Percentiles rank a stretch among this genome's conserved stretches.
Evolutionary conservation across 2,329 filamentous ascomycete species (phyloP).

Genomic region (Alternaria sp.): DNA sequence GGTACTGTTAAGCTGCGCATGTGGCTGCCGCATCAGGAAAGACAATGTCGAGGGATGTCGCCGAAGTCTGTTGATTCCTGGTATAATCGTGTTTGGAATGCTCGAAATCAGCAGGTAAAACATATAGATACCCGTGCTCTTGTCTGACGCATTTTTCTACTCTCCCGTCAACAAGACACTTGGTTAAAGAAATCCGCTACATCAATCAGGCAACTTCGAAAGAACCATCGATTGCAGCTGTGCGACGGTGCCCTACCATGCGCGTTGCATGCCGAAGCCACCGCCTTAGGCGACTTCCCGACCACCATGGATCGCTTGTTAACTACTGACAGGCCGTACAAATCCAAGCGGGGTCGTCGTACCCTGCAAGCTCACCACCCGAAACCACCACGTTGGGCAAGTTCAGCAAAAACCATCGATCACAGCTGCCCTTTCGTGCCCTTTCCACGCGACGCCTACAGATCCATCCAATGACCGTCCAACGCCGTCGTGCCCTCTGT

Average conservation of each 20-base stretch:
- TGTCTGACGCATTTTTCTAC: background rate
- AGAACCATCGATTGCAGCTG: background rate
- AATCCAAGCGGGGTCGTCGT: background rate
- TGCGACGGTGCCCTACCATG: background rate
- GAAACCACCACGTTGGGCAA: background rate
- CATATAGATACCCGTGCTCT: background rate
- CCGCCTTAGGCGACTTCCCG: background rate
- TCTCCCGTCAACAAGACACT: background rate
- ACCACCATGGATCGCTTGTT: background rate
- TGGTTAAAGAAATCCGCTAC: background rate
- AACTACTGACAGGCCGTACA: background rate
- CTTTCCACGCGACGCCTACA: background rate
- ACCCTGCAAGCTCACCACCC: background rate
- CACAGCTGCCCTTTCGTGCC: slow-evolving; percentile 4
- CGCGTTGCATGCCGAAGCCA: background rate
- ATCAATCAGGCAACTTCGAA: background rate
- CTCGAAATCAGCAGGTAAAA: background rate
- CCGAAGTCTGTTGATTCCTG: rapidly evolving
- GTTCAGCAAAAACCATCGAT: background rate
- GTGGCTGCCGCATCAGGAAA: background rate
- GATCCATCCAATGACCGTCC: background rate
- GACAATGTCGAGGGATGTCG: no score
- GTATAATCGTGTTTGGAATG: background rate
- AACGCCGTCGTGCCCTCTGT: background rate
- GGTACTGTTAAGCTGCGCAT: background rate